Evolutionary conservation across 2,329 filamentous ascomycete genomes (phyloP).

Genomic region (Stachybotrys chartarum): DNA sequence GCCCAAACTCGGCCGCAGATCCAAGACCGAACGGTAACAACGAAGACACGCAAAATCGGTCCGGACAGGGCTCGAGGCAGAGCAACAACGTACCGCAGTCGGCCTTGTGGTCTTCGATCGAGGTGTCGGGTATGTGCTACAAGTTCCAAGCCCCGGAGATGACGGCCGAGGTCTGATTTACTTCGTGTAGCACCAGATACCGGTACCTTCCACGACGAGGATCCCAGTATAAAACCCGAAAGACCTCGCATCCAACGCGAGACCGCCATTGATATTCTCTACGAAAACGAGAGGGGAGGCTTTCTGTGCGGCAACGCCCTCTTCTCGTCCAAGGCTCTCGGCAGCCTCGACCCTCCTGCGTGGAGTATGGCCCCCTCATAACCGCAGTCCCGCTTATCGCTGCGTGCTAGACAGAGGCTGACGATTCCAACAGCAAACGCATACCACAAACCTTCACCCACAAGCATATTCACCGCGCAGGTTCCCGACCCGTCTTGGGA

Average conservation of each 20-base stretch:
- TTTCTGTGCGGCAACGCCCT: constrained; percentile 84
- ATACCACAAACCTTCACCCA: constrained; percentile 52
- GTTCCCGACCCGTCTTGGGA: constrained; percentile 93
- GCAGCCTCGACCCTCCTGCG: constrained; percentile 75
- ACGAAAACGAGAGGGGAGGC: constrained; percentile 89
- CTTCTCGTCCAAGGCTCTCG: constrained; percentile 81
- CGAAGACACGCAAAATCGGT: not conserved
- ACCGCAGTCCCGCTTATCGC: not conserved
- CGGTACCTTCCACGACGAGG: constrained; percentile 11
- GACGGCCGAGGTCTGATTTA: constrained; percentile 6
- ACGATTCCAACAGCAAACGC: constrained; percentile 45
- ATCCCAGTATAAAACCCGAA: constrained; percentile 26
- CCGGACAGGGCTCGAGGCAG: not conserved
- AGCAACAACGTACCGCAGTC: constrained; percentile 1
- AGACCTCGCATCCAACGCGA: constrained; percentile 32
- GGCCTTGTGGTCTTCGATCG: not conserved
- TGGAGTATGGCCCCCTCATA: constrained; percentile 50
- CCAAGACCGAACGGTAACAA: not conserved
- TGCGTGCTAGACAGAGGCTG: constrained; percentile 1
- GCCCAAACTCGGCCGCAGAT: no score
- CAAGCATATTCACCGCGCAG: constrained; percentile 75
- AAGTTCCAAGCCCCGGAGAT: not conserved
- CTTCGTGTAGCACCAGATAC: constrained; percentile 20
- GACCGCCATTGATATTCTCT: constrained; percentile 74
- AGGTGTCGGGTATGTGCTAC: not conserved